These are phyloP conservation scores for Gossypium australe DNA, from an alignment of 345 rosid genomes.

Conservation along the genomic window DNA sequence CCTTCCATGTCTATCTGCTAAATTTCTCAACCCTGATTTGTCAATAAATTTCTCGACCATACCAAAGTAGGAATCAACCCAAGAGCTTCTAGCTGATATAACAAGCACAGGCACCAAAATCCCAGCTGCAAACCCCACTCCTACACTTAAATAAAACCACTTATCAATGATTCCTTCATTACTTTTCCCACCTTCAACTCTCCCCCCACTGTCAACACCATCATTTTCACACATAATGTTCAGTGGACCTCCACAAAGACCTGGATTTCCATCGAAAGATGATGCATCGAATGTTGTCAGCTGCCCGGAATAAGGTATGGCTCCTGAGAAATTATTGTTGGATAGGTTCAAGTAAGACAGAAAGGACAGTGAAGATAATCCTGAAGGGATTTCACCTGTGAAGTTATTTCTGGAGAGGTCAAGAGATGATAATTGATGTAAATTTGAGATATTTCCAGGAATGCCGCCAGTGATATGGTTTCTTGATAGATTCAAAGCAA, in stretches of 20 bases:
- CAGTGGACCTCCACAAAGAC: slow-evolving; percentile 42
- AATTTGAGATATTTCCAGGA: slow-evolving; percentile 28
- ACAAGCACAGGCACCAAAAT: slow-evolving; percentile 13
- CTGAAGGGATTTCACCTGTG: slow-evolving; percentile 36
- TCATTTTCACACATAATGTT: slow-evolving; percentile 17
- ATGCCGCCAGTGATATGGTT: slow-evolving; percentile 30
- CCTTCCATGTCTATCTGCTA: not conserved
- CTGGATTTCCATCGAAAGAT: slow-evolving; percentile 31
- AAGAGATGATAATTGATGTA: slow-evolving; percentile 38
- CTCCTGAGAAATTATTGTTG: slow-evolving; percentile 29
- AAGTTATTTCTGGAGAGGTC: slow-evolving; percentile 45
- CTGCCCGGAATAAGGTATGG: slow-evolving; percentile 31
- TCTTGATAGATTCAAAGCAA: slow-evolving; percentile 35
- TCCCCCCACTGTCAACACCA: slow-evolving; percentile 11
- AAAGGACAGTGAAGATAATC: slow-evolving; percentile 33
- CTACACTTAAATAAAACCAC: slow-evolving; percentile 44
- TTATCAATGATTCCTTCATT: slow-evolving; percentile 23
- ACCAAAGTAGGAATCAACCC: slow-evolving; percentile 28
- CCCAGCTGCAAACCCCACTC: slow-evolving; percentile 45
- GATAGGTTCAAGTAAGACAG: slow-evolving; percentile 34
- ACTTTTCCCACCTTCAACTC: not conserved
- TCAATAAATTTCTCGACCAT: slow-evolving; percentile 25
- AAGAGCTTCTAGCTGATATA: slow-evolving; percentile 19
- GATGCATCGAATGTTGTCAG: slow-evolving; percentile 31
- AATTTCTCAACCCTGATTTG: not conserved